phyloP scores from a whole-genome alignment of 1,284 basidiomycete genomes.

The Apiotrichum porosum region DNA sequence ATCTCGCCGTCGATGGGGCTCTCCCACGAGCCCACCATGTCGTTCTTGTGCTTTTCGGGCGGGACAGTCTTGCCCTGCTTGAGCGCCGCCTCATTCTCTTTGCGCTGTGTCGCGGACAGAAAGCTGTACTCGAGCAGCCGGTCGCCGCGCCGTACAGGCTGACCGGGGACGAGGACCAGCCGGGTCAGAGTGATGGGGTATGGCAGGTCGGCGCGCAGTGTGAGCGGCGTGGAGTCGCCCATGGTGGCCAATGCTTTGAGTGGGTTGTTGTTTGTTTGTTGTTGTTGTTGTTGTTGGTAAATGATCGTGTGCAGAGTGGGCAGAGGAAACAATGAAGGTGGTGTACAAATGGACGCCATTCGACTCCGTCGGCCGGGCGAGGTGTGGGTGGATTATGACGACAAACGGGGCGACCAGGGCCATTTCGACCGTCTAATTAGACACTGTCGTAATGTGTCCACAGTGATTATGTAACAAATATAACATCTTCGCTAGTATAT shows the following conservation, averaged over 20 bases:
- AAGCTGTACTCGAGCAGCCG: constrained; percentile 76
- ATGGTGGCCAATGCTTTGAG: constrained; percentile 15
- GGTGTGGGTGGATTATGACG: too few relatives aligned
- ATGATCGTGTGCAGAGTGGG: too few relatives aligned
- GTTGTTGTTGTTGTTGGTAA: too few relatives aligned
- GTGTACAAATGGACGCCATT: too few relatives aligned
- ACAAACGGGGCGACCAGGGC: too few relatives aligned
- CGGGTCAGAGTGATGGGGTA: constrained; percentile 73
- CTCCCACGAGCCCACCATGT: constrained; percentile 82
- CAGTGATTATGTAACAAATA: too few relatives aligned
- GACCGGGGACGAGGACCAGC: constrained; percentile 54
- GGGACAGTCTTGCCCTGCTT: constrained; percentile 16
- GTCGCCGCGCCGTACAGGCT: constrained; percentile 60
- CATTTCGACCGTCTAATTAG: too few relatives aligned
- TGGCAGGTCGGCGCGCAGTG: constrained; percentile 63
- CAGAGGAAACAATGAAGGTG: too few relatives aligned
- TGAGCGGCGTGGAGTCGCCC: constrained; percentile 39
- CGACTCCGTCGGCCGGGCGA: too few relatives aligned
- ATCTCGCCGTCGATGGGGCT: constrained; percentile 65
- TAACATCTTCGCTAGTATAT: too few relatives aligned
- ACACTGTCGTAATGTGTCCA: too few relatives aligned
- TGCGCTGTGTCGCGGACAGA: constrained; percentile 29
- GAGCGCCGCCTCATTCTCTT: constrained; percentile 15
- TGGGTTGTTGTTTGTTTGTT: too few relatives aligned
- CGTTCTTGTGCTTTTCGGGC: constrained; percentile 53